These are phyloP conservation scores for Babesia microti DNA, from an alignment of 169 alveolate genomes.

Conservation along the genomic window DNA sequence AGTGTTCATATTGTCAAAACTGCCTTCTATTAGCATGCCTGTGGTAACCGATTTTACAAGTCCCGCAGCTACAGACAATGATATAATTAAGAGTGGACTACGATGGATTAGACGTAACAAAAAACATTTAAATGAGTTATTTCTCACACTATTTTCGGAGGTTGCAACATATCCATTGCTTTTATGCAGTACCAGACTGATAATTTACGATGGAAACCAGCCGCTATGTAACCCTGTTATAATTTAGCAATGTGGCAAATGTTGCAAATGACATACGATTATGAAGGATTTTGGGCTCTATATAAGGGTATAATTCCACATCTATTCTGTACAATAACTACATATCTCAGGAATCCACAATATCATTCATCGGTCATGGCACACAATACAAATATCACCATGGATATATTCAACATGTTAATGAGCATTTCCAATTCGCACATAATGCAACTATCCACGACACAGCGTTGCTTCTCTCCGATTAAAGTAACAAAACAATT, in stretches of 20 bases:
- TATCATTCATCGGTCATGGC: too few relatives aligned
- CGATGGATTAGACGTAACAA: conserved; percentile 7
- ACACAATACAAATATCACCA: too few relatives aligned
- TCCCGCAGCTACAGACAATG: neutral
- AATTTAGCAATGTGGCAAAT: neutral
- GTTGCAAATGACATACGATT: conserved; percentile 4
- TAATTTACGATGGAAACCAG: conserved; percentile 26
- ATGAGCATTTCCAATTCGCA: too few relatives aligned
- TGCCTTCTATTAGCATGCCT: conserved; percentile 1
- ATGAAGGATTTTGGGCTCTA: conserved; percentile 21
- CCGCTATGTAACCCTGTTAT: too few relatives aligned
- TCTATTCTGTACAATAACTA: conserved; percentile 5
- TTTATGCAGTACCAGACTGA: conserved; percentile 17
- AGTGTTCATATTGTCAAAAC: neutral
- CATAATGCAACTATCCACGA: too few relatives aligned
- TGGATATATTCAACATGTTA: too few relatives aligned
- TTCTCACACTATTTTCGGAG: conserved; percentile 11
- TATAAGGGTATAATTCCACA: conserved; percentile 27
- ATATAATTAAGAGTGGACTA: too few relatives aligned
- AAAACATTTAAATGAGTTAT: conserved; percentile 2
- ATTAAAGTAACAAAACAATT: too few relatives aligned
- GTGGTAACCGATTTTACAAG: conserved; percentile 1
- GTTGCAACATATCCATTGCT: conserved; percentile 31
- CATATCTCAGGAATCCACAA: conserved; percentile 8
- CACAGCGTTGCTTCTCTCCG: too few relatives aligned